phyloP scores from a whole-genome alignment of 306 rosid species.

The Rosa chinensis region DNA sequence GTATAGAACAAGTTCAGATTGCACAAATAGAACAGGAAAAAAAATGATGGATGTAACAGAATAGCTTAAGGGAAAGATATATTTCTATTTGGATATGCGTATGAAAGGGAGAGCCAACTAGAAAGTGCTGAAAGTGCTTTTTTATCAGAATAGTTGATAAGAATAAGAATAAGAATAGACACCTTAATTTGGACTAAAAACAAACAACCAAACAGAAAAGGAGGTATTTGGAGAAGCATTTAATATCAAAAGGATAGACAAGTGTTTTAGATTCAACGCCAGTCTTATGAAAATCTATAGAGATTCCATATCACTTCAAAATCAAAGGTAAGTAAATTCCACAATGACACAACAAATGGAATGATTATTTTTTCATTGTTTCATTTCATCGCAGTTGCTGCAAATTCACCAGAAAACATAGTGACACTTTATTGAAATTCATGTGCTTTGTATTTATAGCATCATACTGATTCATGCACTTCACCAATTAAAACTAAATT shows the following conservation, averaged over 20 bases:
- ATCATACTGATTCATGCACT: background rate
- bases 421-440: background rate
- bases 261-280: background rate
- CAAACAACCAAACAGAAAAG: background rate
- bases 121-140: too few relatives aligned
- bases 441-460: background rate
- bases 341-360: background rate
- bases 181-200: background rate
- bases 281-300: background rate
- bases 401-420: background rate
- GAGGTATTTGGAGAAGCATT: background rate
- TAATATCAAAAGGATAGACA: background rate
- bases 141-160: too few relatives aligned
- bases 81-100: background rate
- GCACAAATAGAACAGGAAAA: background rate
- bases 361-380: background rate
- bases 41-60: background rate
- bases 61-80: background rate
- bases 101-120: background rate
- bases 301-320: background rate
- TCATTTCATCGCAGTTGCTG: background rate
- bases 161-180: background rate
- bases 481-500: background rate
- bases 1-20: too few relatives aligned
- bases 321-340: background rate